These are phyloP conservation scores for Trypanosoma vivax DNA, from an alignment of 208 protist species.

Conservation along the genomic window DNA sequence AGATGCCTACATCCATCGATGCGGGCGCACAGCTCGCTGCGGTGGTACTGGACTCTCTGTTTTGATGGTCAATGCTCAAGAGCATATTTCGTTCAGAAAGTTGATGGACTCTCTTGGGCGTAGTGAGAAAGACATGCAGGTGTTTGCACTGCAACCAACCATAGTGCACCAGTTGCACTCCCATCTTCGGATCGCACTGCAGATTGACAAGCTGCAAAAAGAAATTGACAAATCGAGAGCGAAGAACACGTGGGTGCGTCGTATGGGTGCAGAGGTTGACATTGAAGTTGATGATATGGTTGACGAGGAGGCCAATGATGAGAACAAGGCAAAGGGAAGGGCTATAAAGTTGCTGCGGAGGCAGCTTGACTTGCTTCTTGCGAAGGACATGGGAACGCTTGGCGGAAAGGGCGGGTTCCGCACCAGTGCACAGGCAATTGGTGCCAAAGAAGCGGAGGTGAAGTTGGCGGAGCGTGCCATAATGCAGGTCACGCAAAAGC, in stretches of 20 bases:
- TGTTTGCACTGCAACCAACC: constrained; percentile 72
- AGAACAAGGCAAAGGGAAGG: constrained; percentile 65
- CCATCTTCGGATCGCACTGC: constrained; percentile 65
- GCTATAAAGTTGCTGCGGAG: constrained; percentile 69
- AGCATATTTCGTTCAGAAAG: constrained; percentile 84
- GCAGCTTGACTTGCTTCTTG: constrained; percentile 44
- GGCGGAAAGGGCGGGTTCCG: constrained; percentile 84
- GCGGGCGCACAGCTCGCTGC: constrained; percentile 94
- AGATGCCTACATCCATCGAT: constrained; percentile 96
- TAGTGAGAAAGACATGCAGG: constrained; percentile 52
- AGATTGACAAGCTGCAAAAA: constrained; percentile 86
- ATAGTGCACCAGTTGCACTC: constrained; percentile 75
- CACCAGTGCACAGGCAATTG: constrained; percentile 59
- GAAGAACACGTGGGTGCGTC: constrained; percentile 61
- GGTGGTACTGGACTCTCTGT: constrained; percentile 74
- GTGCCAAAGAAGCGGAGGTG: constrained; percentile 64
- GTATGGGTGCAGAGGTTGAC: constrained; percentile 67
- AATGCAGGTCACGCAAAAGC: constrained; percentile 10
- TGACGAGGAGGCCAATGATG: constrained; percentile 59
- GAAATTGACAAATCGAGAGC: constrained; percentile 75
- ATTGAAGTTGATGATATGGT: constrained; percentile 81
- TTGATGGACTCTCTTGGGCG: constrained; percentile 71
- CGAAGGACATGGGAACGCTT: constrained; percentile 63
- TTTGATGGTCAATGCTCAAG: constrained; percentile 79
- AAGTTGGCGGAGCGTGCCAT: constrained; percentile 57